phyloP scores from a whole-genome alignment of 1,284 basidiomycete genomes.

The Ceratobasidium sp. region DNA sequence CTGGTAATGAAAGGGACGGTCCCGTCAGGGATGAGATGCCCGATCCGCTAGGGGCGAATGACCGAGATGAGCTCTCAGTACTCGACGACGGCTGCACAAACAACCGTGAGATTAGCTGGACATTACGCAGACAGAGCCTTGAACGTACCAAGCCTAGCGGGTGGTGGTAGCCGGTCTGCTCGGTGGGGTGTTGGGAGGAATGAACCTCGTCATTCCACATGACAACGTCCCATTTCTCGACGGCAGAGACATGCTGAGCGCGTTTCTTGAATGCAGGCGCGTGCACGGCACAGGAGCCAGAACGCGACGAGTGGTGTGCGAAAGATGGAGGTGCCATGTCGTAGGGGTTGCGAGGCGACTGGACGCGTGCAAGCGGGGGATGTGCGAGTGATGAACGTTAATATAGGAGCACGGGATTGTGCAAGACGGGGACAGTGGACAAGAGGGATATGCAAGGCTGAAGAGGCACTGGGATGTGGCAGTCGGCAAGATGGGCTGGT shows the following conservation, averaged over 20 bases:
- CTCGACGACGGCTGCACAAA: slow-evolving; percentile 7
- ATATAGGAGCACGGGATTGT: background rate
- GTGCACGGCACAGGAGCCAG: slow-evolving; percentile 6
- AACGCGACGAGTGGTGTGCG: slow-evolving; percentile 1
- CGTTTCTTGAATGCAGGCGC: slow-evolving; percentile 33
- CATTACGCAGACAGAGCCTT: background rate
- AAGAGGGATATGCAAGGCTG: background rate
- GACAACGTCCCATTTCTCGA: slow-evolving; percentile 38
- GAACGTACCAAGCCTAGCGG: slow-evolving; percentile 8
- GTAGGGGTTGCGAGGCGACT: background rate
- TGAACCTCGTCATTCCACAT: slow-evolving; percentile 35
- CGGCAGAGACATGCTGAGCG: slow-evolving; percentile 9
- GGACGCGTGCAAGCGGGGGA: background rate
- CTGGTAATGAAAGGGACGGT: background rate
- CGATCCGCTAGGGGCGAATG: slow-evolving; percentile 8
- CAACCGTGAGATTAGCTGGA: background rate
- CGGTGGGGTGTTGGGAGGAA: slow-evolving; percentile 5
- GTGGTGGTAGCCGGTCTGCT: background rate
- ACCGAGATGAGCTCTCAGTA: background rate
- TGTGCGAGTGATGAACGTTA: background rate
- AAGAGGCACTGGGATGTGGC: background rate
- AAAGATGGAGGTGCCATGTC: background rate
- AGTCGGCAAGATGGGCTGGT: too few relatives aligned
- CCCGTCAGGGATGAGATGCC: background rate
- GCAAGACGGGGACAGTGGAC: background rate